A percentile compares a stretch with the other conserved stretches of the same genome.
These are phyloP conservation scores for Lotmaria passim DNA, from an alignment of 208 protist genomes.

Conservation along the genomic window DNA sequence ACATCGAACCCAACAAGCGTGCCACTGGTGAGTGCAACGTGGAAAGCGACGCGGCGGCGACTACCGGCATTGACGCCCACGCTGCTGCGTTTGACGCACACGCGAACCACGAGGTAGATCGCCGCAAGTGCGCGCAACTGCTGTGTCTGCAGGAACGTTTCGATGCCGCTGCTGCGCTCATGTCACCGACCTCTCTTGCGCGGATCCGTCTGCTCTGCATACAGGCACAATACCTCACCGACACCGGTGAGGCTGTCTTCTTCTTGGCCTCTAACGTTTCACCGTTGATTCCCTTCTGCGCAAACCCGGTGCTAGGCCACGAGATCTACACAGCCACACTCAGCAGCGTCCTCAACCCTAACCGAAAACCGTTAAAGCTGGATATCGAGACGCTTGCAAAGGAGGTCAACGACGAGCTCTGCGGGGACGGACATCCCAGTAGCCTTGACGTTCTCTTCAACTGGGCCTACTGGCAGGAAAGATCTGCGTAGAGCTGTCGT, in stretches of 20 bases:
- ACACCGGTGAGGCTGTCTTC: conserved; percentile 29
- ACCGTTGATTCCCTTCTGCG: conserved; percentile 49
- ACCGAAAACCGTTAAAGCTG: conserved; percentile 5
- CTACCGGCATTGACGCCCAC: neutral
- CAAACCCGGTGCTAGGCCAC: conserved; percentile 38
- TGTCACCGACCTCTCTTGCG: conserved; percentile 50
- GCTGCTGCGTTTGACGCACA: conserved; percentile 5
- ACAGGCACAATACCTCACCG: conserved; percentile 44
- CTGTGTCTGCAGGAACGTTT: conserved; percentile 59
- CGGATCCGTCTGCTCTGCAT: conserved; percentile 66
- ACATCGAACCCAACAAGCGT: too few relatives aligned
- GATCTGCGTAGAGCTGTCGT: neutral
- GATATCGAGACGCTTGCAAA: conserved; percentile 42
- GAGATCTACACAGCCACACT: conserved; percentile 35
- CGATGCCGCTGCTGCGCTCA: conserved; percentile 49
- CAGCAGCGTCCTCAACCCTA: conserved; percentile 26
- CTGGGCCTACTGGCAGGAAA: conserved; percentile 70
- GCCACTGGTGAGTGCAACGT: neutral
- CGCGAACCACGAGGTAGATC: conserved; percentile 14
- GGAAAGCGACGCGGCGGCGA: neutral
- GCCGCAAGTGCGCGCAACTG: conserved; percentile 58
- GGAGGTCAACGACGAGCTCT: conserved; percentile 78
- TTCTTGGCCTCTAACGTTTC: conserved; percentile 52
- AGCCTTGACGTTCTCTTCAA: conserved; percentile 68
- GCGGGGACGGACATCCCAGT: conserved; percentile 36